phyloP scores from a whole-genome alignment of 495 filamentous ascomycete species.

The Aspergillus egyptiacus region DNA sequence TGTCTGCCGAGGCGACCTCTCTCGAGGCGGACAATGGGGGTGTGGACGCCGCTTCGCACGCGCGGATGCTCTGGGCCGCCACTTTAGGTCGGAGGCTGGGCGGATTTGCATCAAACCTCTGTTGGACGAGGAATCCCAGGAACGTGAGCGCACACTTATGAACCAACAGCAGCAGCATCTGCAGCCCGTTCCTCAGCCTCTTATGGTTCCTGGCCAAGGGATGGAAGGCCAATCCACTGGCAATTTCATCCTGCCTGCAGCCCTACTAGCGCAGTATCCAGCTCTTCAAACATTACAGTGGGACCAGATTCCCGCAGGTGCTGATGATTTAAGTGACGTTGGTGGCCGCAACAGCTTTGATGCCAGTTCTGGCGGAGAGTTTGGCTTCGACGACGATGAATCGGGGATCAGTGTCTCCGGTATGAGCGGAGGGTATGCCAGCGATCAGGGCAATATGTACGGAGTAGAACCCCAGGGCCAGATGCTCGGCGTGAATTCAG shows the following conservation, averaged over 20 bases:
- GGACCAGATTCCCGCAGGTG: conserved; percentile 48
- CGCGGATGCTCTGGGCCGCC: conserved; percentile 90
- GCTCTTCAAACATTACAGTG: conserved; percentile 80
- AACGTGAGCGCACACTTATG: conserved; percentile 61
- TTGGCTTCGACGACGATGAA: conserved; percentile 47
- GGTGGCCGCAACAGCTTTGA: conserved; percentile 85
- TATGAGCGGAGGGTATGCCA: conserved; percentile 31
- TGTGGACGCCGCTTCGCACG: conserved; percentile 91
- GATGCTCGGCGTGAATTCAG: conserved; percentile 31
- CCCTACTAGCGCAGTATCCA: conserved; percentile 85
- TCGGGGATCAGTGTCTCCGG: conserved; percentile 33
- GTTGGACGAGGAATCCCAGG: conserved; percentile 80
- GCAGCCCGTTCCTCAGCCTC: conserved; percentile 37
- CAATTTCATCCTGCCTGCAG: conserved; percentile 72
- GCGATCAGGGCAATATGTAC: conserved; percentile 33
- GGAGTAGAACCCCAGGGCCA: conserved; percentile 24
- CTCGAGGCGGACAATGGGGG: conserved; percentile 78
- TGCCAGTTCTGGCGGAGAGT: conserved; percentile 65
- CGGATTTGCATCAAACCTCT: conserved; percentile 94
- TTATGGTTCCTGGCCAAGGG: conserved; percentile 33
- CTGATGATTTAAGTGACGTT: conserved; percentile 64
- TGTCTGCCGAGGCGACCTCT: conserved; percentile 85
- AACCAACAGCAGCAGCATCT: conserved; percentile 54
- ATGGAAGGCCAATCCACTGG: conserved; percentile 40
- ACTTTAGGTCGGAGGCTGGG: conserved; percentile 93